These are phyloP conservation scores for Vaccinium darrowii DNA, from an alignment of 148 eudicot species.

Conservation along the genomic window DNA sequence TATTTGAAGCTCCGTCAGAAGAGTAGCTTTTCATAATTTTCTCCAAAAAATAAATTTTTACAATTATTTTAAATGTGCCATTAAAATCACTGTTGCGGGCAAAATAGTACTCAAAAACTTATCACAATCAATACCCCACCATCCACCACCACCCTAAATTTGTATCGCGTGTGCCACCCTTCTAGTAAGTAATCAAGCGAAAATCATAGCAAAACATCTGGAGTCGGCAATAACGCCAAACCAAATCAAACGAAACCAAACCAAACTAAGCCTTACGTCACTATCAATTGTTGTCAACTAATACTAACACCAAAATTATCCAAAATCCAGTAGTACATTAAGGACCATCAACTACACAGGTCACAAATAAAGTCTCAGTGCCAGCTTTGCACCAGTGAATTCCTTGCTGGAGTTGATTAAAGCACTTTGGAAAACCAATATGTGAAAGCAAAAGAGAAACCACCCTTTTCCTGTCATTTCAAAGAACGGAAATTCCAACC, in stretches of 20 bases:
- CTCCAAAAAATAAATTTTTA: too few species aligned
- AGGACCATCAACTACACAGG: background rate
- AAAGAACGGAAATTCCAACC: background rate
- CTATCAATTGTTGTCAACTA: background rate
- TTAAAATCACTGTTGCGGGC: too few species aligned
- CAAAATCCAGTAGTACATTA: background rate
- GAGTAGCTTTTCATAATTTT: too few species aligned
- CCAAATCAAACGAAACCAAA: background rate
- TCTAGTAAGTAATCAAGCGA: too few species aligned
- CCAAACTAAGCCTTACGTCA: background rate
- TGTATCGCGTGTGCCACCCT: too few species aligned
- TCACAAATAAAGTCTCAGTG: background rate
- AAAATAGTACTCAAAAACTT: too few species aligned
- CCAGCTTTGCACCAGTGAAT: slow-evolving; percentile 1
- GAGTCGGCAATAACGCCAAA: too few species aligned
- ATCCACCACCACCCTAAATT: background rate
- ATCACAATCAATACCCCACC: background rate
- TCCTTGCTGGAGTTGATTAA: background rate
- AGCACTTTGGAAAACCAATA: background rate
- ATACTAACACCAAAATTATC: background rate
- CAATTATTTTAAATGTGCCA: too few species aligned
- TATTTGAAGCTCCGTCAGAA: too few species aligned
- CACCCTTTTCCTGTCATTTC: background rate
- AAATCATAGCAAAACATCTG: background rate
- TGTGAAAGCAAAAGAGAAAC: background rate